Evolutionary conservation across 805 yeast species (phyloP).

Genomic region (Tetrapisispora arboricola): DNA sequence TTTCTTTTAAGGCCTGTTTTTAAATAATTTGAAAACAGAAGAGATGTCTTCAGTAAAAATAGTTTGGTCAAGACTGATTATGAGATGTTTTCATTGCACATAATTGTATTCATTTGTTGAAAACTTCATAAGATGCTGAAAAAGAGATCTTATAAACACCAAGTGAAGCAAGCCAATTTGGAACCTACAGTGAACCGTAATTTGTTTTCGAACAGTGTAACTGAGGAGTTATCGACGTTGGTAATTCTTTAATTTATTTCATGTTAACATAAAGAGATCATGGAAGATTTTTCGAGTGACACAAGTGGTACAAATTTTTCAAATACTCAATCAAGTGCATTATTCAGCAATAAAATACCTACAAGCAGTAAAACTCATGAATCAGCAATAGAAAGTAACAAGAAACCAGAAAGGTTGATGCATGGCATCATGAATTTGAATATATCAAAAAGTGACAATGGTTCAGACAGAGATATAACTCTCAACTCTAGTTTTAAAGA

Average conservation of each 20-base stretch:
- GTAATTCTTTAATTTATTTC: background rate
- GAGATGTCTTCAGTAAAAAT: no score
- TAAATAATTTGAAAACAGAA: no score
- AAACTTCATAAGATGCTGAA: no score
- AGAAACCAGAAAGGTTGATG: background rate
- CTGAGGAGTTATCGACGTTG: background rate
- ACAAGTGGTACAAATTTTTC: constrained; percentile 1
- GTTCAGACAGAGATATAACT: background rate
- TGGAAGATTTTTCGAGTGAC: constrained; percentile 4
- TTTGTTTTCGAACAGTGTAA: no score
- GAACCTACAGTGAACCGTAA: no score
- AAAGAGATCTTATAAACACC: no score
- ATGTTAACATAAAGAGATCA: no score
- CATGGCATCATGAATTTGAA: background rate
- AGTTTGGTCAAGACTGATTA: no score
- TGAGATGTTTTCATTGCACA: no score
- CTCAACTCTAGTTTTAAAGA: constrained; percentile 6
- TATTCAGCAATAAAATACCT: background rate
- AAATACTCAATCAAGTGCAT: background rate
- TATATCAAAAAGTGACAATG: background rate
- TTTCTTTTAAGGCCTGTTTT: no score
- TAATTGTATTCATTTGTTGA: no score
- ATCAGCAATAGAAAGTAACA: background rate
- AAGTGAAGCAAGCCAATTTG: no score
- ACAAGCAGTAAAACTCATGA: background rate